Base-by-base conservation (phyloP, 2,329 filamentous ascomycete species). In the Microdochium nivale region DNA sequence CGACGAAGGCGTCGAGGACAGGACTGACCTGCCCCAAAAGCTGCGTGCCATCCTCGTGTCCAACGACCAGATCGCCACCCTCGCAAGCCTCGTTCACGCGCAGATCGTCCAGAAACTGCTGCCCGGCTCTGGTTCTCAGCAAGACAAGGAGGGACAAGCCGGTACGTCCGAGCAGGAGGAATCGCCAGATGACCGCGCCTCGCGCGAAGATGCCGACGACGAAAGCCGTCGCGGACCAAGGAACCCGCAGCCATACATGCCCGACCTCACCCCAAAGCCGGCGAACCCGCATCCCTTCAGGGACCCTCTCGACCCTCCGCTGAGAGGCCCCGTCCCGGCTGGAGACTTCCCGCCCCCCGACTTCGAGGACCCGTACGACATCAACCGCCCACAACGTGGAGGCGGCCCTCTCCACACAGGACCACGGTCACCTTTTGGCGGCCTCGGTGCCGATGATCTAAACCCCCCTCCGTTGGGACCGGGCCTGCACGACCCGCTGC, bases 351-450 rank as follows among this genome's bases (percentile, higher is more conserved):
- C 86, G 1, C 91, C 92, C 0, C 94, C 94, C 0, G 89, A 82
- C 21, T 97, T 97, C 58, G 94, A 97, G 58, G 92, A 99, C 65
- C 90, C 96, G 62, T 86, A 90, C 61, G 89, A 96, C 56, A 78
- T 96, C 54, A 83, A 88, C 55, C 76, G 83, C 1, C 87, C 84
- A 0, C n/a, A n/a, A n/a, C 79, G 83, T 10, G 74, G 77, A 56
- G 65, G 33, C 5, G 52, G 55, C 7, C 49, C 54, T 30, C 21
- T 44, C 13, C 40, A 24, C 19, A 24, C n/a, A 3, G 71, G 71
- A 7, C 77, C 74, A 25, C 70, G 75, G 14, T 76, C 79, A 13
- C 86, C 85, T 0, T 78, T 81, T 53, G 63, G 64, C 13, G 82
- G 81, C 56, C 87, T 95, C 49, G 94, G 94, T 2, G 84, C 92